A percentile compares a stretch with the other conserved stretches of the same genome.
phyloP scores from a whole-genome alignment of 805 yeast species.

The Myxozyma neglecta region DNA sequence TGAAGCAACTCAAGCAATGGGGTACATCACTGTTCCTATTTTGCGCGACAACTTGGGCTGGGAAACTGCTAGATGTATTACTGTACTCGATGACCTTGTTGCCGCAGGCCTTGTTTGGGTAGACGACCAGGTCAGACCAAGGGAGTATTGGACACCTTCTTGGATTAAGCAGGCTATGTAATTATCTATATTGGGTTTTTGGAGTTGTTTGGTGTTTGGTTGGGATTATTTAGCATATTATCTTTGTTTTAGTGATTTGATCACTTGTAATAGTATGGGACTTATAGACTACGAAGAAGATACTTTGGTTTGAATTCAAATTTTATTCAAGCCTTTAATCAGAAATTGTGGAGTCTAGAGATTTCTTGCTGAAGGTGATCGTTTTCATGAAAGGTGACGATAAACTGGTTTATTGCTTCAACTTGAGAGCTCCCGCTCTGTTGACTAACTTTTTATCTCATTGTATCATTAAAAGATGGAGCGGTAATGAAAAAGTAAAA shows the following conservation, averaged over 20 bases:
- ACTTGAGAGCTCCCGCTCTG: too few relatives aligned
- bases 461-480: too few relatives aligned
- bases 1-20: constrained; percentile 74
- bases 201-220: not conserved
- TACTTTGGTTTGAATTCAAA: too few relatives aligned
- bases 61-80: constrained; percentile 60
- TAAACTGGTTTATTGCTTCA: too few relatives aligned
- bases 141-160: constrained; percentile 43
- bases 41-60: constrained; percentile 75
- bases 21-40: constrained; percentile 65
- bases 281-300: too few relatives aligned
- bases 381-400: too few relatives aligned
- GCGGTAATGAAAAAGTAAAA: too few relatives aligned
- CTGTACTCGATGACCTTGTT: constrained; percentile 68
- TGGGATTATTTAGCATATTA: not conserved
- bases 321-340: too few relatives aligned
- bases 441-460: too few relatives aligned
- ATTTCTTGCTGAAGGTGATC: too few relatives aligned
- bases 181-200: not conserved
- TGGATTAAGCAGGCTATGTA: constrained; percentile 30
- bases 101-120: constrained; percentile 83
- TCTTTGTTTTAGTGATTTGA: not conserved
- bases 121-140: constrained; percentile 49
- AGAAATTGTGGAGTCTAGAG: too few relatives aligned
- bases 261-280: not conserved